These are phyloP conservation scores for Boletus rubescentipes DNA, from an alignment of 768 basidiomycete species.

Conservation along the genomic window DNA sequence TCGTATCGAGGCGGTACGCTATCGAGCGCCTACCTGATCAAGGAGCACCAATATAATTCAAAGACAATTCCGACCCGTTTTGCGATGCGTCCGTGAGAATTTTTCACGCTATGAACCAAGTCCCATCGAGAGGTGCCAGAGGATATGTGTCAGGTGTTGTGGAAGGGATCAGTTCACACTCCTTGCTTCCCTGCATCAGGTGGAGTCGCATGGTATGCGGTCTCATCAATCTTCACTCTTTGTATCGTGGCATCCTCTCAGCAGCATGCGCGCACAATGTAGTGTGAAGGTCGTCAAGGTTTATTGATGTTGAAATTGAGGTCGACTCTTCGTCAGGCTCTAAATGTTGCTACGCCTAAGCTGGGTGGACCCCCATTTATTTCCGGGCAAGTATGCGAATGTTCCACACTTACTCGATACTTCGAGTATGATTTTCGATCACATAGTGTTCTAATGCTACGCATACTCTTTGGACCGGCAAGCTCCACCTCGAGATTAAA, in stretches of 20 bases:
- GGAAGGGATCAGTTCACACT: neutral
- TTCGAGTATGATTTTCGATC: neutral
- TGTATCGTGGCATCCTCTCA: neutral
- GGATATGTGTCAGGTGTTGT: neutral
- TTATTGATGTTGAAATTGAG: neutral
- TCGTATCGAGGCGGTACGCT: slow-evolving; percentile 87
- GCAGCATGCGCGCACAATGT: neutral
- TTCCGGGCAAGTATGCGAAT: neutral
- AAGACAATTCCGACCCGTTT: neutral
- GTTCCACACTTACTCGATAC: neutral
- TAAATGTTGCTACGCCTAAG: neutral
- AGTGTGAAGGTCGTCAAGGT: neutral
- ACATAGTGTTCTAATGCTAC: neutral
- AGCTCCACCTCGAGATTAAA: neutral
- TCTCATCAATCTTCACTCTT: neutral
- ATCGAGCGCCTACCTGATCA: slow-evolving; percentile 95
- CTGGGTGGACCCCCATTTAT: neutral
- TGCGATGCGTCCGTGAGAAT: neutral
- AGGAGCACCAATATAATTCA: slow-evolving; percentile 63
- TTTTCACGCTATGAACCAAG: neutral
- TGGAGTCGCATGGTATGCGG: neutral
- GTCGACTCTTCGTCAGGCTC: too few species aligned
- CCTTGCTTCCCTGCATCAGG: neutral
- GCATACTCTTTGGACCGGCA: neutral
- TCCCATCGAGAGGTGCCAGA: neutral